Base-by-base conservation (phyloP, 768 basidiomycete species). In the Rhizopogon sp. region DNA sequence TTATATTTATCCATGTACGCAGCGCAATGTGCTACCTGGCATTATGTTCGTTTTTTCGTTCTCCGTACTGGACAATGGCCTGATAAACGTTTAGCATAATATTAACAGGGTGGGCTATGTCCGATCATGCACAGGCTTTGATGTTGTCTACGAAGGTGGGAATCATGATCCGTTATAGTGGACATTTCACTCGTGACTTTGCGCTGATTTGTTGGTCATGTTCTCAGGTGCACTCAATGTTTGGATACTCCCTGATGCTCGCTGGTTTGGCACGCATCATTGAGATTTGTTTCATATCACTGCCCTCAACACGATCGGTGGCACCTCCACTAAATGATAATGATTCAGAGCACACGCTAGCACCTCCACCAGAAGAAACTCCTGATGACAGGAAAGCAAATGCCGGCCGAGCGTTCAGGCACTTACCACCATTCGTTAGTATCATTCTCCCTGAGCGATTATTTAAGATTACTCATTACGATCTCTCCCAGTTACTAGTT, bases 21-120 rank as follows among this genome's bases (percentile, higher is more conserved):
- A 90, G 81, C 83, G 91, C 50, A 88, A 83, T 55, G 77, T 95
- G n/a, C 76, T 95, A 3, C 93, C 93, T 5, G 80, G 80, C 10
- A 52, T 93, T 31, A 90, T 94, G 90, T 93, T 56, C 62, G 82
- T 69, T 2, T 22, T 25, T 13, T 43, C 20, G 16, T 54, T 55
- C n/a, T 45, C 43, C 16, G n/a, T 29, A 28, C 9, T 16, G 7
- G 20, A 52, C 17, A 20, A 17, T 31, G 3, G 2, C 6, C 20
- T 16, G n/a, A 56, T 20, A 33, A 20, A 6, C 52, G 40, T 47
- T 17, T 56, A 93, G 88, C 46, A 87, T 95, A 59, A 85, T 93
- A 55, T 75, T 97, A 56, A 97, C 95, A 0, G 95, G 95, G 6
- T 96, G 90, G 86, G 93, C 87, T 0, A 95, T 97, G 90, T 88